These are phyloP conservation scores for Lachancea quebecensis DNA, from an alignment of 805 yeast genomes.

Conservation along the genomic window DNA sequence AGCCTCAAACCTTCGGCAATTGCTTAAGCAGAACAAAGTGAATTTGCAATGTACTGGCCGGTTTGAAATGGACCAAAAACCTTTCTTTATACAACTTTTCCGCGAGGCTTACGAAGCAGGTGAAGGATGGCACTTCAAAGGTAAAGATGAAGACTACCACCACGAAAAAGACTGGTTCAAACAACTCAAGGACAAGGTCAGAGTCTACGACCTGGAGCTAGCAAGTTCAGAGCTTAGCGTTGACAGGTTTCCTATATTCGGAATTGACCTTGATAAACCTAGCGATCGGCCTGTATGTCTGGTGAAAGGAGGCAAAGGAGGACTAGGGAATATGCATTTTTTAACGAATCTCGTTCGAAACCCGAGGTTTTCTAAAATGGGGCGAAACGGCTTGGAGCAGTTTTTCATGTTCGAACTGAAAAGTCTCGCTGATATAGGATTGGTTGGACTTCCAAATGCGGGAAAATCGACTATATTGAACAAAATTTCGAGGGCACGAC, in stretches of 20 bases:
- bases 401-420: constrained; percentile 77
- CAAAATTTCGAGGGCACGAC: constrained; percentile 83
- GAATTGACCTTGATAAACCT: constrained; percentile 62
- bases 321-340: constrained; percentile 95
- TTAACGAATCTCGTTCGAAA: constrained; percentile 75
- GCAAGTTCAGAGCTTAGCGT: constrained; percentile 48
- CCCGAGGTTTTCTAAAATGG: constrained; percentile 81
- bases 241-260: constrained; percentile 76
- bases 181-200: constrained; percentile 56
- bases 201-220: constrained; percentile 53
- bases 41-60: constrained; percentile 33
- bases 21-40: constrained; percentile 17
- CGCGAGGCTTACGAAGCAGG: constrained; percentile 63
- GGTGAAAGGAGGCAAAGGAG: constrained; percentile 85
- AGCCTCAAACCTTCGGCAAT: constrained; percentile 19
- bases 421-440: constrained; percentile 84
- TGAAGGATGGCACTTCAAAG: constrained; percentile 85
- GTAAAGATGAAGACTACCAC: constrained; percentile 67
- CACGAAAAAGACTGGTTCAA: constrained; percentile 57
- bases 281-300: constrained; percentile 62
- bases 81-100: constrained; percentile 48
- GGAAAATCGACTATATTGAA: constrained; percentile 87
- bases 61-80: constrained; percentile 26
- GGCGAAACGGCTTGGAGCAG: constrained; percentile 62
- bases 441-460: constrained; percentile 94